Conservation (phyloP, 2,329 filamentous ascomycete species). For the Fusarium acutatum region DNA sequence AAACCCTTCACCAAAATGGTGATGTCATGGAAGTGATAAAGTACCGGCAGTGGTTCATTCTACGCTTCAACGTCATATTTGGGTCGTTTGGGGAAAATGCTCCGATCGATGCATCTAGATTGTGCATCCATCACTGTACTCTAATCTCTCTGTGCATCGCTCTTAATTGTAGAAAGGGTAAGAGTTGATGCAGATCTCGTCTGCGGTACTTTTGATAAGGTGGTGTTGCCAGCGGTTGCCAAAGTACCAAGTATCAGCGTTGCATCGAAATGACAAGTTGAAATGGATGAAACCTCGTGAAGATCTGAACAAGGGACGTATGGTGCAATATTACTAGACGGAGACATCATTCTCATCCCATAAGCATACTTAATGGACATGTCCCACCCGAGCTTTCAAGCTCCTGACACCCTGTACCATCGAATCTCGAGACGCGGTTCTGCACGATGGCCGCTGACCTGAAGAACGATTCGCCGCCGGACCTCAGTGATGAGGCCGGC, state of each 20-base stretch:
- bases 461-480: slow-evolving; percentile 11
- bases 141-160: not conserved
- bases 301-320: slow-evolving; percentile 4
- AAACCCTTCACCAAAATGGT: not conserved
- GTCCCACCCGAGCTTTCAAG: rapidly evolving
- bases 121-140: not conserved
- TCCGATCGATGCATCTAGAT: not conserved
- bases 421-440: rapidly evolving
- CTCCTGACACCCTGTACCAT: not conserved
- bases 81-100: not conserved
- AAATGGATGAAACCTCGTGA: not conserved
- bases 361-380: not conserved
- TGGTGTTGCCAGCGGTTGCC: rapidly evolving
- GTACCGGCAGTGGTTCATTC: not conserved
- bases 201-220: not conserved
- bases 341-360: not conserved
- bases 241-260: not conserved
- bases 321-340: slow-evolving; percentile 12
- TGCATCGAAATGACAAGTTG: not conserved
- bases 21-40: not conserved
- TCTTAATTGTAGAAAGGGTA: not conserved
- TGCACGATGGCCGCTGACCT: not conserved
- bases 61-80: not conserved
- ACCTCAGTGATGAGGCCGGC: slow-evolving; percentile 32
- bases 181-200: not conserved